Conservation (phyloP, 2,329 filamentous ascomycete genomes). For the Penicillium sclerotigenum region DNA sequence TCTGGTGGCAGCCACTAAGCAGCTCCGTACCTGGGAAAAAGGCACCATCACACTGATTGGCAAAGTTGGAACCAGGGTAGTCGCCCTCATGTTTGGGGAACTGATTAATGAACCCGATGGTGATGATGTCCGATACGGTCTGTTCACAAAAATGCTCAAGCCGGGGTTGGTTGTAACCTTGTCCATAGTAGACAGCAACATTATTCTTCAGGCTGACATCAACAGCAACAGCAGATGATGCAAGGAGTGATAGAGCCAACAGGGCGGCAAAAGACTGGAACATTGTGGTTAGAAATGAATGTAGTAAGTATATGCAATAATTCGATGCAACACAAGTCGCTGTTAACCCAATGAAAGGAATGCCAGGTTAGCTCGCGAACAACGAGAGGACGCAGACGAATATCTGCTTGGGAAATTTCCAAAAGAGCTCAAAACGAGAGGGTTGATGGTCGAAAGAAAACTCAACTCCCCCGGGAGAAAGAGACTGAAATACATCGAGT, state of each 20-base stretch:
- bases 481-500: conserved; percentile 5
- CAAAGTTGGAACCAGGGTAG: conserved; percentile 56
- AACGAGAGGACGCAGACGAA: conserved; percentile 59
- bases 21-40: conserved; percentile 44
- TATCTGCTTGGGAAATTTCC: conserved; percentile 27
- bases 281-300: conserved; percentile 39
- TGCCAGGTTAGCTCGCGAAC: conserved; percentile 34
- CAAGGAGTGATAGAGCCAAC: conserved; percentile 34
- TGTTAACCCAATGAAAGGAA: conserved; percentile 25
- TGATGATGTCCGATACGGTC: conserved; percentile 54
- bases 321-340: conserved; percentile 34
- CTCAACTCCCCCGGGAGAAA: conserved; percentile 2
- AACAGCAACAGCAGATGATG: conserved; percentile 40
- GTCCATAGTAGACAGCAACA: conserved; percentile 55
- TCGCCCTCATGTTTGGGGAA: conserved; percentile 49
- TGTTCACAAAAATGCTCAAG: conserved; percentile 53
- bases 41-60: conserved; percentile 50
- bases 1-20: conserved; percentile 43
- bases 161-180: conserved; percentile 50
- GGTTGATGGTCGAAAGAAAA: conserved; percentile 12
- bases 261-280: conserved; percentile 35
- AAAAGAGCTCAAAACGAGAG: conserved; percentile 14
- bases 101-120: conserved; percentile 54
- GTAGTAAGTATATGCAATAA: conserved; percentile 18
- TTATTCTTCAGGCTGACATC: conserved; percentile 46